Evolutionary conservation across 2,329 filamentous ascomycete species (phyloP), one percentile per base, ranked within the genome.

Genomic region (Calonectria naviculata): DNA sequence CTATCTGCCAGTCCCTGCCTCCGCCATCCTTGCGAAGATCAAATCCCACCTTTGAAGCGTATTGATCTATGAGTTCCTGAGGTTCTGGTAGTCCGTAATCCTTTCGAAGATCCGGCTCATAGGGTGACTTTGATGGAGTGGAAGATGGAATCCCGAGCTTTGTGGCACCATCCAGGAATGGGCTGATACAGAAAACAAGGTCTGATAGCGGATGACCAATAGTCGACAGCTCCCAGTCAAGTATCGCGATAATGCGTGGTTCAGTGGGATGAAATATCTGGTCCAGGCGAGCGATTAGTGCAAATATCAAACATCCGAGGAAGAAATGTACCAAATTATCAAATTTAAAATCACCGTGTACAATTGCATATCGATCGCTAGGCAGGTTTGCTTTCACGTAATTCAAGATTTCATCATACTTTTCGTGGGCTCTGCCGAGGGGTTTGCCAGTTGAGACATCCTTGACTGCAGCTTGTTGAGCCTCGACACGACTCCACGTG

Each of bases 261-360:
- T 72, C 71, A 8, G 67, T 72, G 13, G 56, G 56, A 13, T 72
- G 71, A 34, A 71, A 44, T 5, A 71, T 70, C 68, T 70, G 9
- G 29, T 12, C 0, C 6, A 46, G 5, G 19, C 46, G 34, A 62
- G 38, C 26, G n/a, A n/a, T n/a, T n/a, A n/a, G n/a, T n/a, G n/a
- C n/a, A n/a, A n/a, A n/a, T n/a, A n/a, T n/a, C n/a, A n/a, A n/a
- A n/a, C n/a, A n/a, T n/a, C n/a, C n/a, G n/a, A n/a, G n/a, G n/a
- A n/a, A n/a, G n/a, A n/a, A n/a, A n/a, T n/a, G 38, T 26, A 72
- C 71, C 41, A 72, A 21, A 26, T 72, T 72, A 34, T 72, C 71
- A 47, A 72, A 65, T 17, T 72, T 72, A 29, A 70, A 72, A 12
- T 72, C 71, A 17, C 67, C 71, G 46, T 72, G 71, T 8, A 72